Evolutionary conservation across 2,329 filamentous ascomycete species (phyloP), one percentile per base, ranked within the genome.

Genomic region (Samsoniella hepiali): DNA sequence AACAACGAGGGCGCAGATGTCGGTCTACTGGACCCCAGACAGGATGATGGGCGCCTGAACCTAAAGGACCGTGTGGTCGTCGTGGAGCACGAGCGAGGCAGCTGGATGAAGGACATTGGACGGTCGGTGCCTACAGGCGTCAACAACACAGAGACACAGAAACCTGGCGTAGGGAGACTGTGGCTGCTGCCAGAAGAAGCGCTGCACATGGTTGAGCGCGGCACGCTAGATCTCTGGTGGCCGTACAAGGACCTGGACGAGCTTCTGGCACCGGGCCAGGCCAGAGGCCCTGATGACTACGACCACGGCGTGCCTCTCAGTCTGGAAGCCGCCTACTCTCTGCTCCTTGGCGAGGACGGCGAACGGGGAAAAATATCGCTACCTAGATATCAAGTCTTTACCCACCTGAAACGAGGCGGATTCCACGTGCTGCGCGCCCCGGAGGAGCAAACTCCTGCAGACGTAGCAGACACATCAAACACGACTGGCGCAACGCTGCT

Each of bases 151-250:
- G 84, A 87, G 63, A 51, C 50, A 32, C 59, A 56, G 9, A 74
- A 76, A 59, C 76, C 81, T 0, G 84, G 82, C 3, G 82, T 82
- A 65, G 84, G 88, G 36, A 86, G 84, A 66, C 78, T 93, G 47
- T 97, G 93, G 93, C 73, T 99, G 58, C 75, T 97, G 45, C 94
- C 94, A 0, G 95, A 99, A 73, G 95, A 99, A 76, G 91, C 93
- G 6, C 81, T 99, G 60, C 97, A 93, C 71, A 75, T 97, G 66
- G 81, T 98, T 9, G 95, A 99, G 78, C 82, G 95, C 70, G 95
- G 94, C 0, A 93, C 86, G 54, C 71, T 98, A 70, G 92, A 98
- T 74, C 83, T 97, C 47, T 88, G 93, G 81, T 97, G 91, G 91
- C 91, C 91, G 2, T 76, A 78, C 51, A 75, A 75, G 63, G 72